Evolutionary conservation across 140 eudicot species (phyloP).

Genomic region (Erigeron philadelphicus): DNA sequence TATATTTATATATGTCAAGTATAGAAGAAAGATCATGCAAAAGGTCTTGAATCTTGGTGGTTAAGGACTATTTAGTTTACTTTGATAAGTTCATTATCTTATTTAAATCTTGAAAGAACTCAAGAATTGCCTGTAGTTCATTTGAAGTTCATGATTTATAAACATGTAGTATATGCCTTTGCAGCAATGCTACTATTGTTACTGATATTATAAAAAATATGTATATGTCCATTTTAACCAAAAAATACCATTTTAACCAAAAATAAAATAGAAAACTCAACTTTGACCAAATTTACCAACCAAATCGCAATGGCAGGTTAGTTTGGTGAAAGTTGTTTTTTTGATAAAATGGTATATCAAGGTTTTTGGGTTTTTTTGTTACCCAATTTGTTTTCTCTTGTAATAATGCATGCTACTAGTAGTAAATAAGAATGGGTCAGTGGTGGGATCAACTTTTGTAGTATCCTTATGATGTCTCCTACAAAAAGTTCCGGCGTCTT

Average conservation of each 20-base stretch:
- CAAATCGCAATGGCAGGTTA: no score
- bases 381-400: no score
- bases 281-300: no score
- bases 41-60: conserved; percentile 35
- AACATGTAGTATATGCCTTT: conserved; percentile 1
- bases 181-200: background rate
- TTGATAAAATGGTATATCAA: no score
- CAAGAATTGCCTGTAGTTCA: conserved; percentile 31
- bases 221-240: no score
- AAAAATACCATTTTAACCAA: no score
- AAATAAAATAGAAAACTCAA: no score
- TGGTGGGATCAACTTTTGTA: conserved; percentile 6
- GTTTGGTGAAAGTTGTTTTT: no score
- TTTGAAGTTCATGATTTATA: conserved; percentile 29
- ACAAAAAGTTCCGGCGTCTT: no score
- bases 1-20: conserved; percentile 22
- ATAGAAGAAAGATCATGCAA: conserved; percentile 34
- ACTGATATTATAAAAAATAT: no score
- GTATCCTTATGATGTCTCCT: conserved; percentile 20
- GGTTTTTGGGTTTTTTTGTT: no score
- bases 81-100: conserved; percentile 26
- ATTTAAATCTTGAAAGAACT: conserved; percentile 25
- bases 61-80: conserved; percentile 24
- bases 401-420: background rate
- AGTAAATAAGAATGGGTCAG: background rate